These are phyloP conservation scores for Alternaria infectoria DNA, from an alignment of 2,329 filamentous ascomycete species.

Conservation along the genomic window DNA sequence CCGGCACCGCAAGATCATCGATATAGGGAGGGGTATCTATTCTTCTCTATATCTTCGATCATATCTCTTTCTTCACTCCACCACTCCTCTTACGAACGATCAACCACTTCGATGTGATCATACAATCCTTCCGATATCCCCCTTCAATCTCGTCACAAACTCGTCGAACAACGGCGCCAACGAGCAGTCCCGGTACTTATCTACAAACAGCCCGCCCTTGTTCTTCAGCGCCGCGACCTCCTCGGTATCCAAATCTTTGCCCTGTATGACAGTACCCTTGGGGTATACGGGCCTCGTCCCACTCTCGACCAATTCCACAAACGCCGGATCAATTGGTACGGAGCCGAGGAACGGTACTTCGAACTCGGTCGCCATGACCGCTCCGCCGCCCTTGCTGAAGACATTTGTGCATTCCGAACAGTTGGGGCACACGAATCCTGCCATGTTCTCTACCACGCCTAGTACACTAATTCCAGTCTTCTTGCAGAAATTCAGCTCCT, in stretches of 20 bases:
- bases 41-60: not conserved
- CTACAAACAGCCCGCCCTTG: slow-evolving; percentile 60
- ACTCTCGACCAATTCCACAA: slow-evolving; percentile 85
- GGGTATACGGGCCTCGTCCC: slow-evolving; percentile 71
- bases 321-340: slow-evolving; percentile 91
- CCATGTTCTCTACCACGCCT: slow-evolving; percentile 97
- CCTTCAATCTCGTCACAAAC: slow-evolving; percentile 64
- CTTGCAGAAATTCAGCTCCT: slow-evolving; percentile 90
- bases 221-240: slow-evolving; percentile 19
- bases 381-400: slow-evolving; percentile 88
- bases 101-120: too few relatives aligned
- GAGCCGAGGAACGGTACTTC: slow-evolving; percentile 81
- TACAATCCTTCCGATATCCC: slow-evolving; percentile 30
- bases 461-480: slow-evolving; percentile 82
- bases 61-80: not conserved
- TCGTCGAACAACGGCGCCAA: slow-evolving; percentile 71
- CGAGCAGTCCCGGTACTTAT: slow-evolving; percentile 76
- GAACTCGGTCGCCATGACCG: slow-evolving; percentile 88
- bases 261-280: slow-evolving; percentile 62
- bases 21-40: not conserved
- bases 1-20: not conserved
- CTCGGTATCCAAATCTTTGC: slow-evolving; percentile 36
- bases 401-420: slow-evolving; percentile 87
- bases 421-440: slow-evolving; percentile 80
- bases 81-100: too few relatives aligned